phyloP scores from a whole-genome alignment of 2,329 filamentous ascomycete species.

The Colletotrichum camelliae region DNA sequence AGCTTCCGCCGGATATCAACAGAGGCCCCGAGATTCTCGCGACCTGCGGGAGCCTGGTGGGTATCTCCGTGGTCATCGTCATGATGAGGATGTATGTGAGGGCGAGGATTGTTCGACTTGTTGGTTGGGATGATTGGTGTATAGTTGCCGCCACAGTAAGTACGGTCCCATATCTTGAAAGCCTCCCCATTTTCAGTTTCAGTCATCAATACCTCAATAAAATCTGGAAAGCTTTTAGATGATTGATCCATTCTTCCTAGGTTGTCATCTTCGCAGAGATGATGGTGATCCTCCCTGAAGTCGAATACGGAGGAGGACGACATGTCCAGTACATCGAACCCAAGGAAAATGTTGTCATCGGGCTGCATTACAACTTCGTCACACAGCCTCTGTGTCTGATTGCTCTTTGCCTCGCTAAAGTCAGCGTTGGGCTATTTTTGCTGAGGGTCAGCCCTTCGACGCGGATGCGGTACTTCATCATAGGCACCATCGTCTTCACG shows the following conservation, averaged over 20 bases:
- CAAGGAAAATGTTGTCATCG: constrained; percentile 24
- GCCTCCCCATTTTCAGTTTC: neutral
- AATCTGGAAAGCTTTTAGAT: neutral
- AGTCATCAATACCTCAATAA: rapidly evolving
- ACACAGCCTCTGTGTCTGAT: constrained; percentile 34
- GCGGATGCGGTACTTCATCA: constrained; percentile 24
- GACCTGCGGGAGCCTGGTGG: constrained; percentile 29
- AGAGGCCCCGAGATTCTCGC: constrained; percentile 34
- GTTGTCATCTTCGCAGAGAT: constrained; percentile 29
- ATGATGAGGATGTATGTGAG: constrained; percentile 31
- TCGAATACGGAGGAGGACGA: constrained; percentile 29
- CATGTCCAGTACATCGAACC: constrained; percentile 32
- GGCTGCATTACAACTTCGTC: constrained; percentile 34
- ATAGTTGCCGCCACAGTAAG: constrained; percentile 32
- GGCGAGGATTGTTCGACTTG: constrained; percentile 24
- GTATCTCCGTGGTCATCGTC: constrained; percentile 28
- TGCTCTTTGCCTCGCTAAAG: constrained; percentile 30
- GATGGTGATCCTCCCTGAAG: constrained; percentile 32
- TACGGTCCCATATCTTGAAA: rapidly evolving
- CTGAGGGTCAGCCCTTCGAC: constrained; percentile 28
- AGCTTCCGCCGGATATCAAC: constrained; percentile 29
- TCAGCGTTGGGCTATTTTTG: constrained; percentile 34
- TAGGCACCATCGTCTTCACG: constrained; percentile 29
- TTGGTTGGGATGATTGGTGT: constrained; percentile 32
- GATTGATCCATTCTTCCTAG: neutral